Evolutionary conservation across 306 rosid genomes (phyloP), one percentile per base, ranked within the genome.

Genomic region (Leucaena leucocephala): DNA sequence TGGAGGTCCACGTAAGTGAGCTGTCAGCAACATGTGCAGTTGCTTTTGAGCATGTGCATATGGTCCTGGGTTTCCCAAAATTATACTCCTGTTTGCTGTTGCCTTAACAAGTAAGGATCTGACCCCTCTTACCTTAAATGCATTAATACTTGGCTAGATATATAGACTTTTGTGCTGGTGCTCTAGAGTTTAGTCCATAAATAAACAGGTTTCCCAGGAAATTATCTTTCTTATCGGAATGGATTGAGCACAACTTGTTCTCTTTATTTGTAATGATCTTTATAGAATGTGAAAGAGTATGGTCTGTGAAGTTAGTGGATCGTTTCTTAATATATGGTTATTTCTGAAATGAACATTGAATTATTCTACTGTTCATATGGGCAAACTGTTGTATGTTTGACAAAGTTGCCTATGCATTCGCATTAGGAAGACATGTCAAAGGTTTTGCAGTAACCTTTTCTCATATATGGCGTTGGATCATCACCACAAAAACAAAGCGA

Each of bases 21-120:
- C 80, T 83, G 84, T 33, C 78, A 72, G 43, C 66, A 71, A 64
- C 97, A 91, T 85, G 92, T 88, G 97, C 82, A 40, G 42, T 78
- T 89, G 90, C 75, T 86, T 76, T 62, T 69, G 70, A 78, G 77
- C 98, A 91, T 86, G 91, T 89, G 93, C 84, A 38, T 75, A 77
- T 87, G 87, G 85, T 82, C 81, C 76, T 54, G 82, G 76, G 78
- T 76, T 70, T 76, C 82, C 81, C 67, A 69, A 80, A 44, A 65
- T 76, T 64, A 84, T 83, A 79, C 81, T 78, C 68, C 57, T 87
- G 86, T 76, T 86, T 83, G 85, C 87, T 49, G 85, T 81, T 78
- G 48, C 88, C 75, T 62, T 82, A 71, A 74, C 87, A 84, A 55
- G 73, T 50, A 61, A 85, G 86, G 89, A 81, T 88, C 87, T 27